Conservation (phyloP, 169 alveolate genomes). For the Eimeria tenella region DNA sequence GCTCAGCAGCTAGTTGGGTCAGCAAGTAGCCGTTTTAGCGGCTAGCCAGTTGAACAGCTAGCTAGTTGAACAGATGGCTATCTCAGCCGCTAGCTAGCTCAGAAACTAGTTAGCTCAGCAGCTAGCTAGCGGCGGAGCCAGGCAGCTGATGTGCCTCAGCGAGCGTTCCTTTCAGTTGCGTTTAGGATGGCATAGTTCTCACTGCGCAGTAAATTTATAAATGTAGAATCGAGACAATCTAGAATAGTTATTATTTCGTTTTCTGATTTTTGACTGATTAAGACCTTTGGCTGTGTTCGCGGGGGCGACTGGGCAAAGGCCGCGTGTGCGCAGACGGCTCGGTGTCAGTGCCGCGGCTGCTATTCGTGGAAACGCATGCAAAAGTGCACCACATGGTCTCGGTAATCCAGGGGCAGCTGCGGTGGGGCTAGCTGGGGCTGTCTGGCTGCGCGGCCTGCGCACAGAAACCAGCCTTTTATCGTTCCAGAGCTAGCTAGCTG, state of each 20-base stretch:
- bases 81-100: background rate
- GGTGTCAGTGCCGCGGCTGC: constrained; percentile 78
- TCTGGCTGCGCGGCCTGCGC: too few species aligned
- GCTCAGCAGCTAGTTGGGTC: background rate
- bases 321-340: constrained; percentile 80
- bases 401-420: constrained; percentile 77
- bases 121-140: too few species aligned
- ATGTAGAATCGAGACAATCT: too few species aligned
- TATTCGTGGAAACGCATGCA: constrained; percentile 80
- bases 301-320: constrained; percentile 13
- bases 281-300: background rate
- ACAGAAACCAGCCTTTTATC: too few species aligned
- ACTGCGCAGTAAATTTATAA: too few species aligned
- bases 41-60: background rate
- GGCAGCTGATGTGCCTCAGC: too few species aligned
- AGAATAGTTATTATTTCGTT: background rate
- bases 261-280: background rate
- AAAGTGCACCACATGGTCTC: constrained; percentile 84
- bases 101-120: background rate
- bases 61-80: background rate
- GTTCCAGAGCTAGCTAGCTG: too few species aligned
- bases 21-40: too few species aligned
- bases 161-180: too few species aligned
- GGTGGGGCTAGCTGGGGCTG: constrained; percentile 14
- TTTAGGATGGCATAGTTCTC: too few species aligned